Evolutionary conservation across 2,329 filamentous ascomycete genomes (phyloP), one percentile per base, ranked within the genome.

Genomic region (Phialemoniopsis sp.): DNA sequence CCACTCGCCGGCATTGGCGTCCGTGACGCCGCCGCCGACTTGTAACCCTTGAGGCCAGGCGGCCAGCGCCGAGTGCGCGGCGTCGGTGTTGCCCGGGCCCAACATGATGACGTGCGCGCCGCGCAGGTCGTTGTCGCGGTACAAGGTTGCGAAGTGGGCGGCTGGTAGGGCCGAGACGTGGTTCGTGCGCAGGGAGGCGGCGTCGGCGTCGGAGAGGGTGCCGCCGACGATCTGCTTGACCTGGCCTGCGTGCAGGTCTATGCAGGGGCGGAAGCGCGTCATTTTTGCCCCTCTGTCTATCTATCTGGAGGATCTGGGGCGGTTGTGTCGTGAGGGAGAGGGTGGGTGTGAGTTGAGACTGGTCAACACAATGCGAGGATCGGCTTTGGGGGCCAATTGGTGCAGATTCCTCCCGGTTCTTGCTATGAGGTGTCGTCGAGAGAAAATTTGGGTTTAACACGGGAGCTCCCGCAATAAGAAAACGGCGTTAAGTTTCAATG

Each of bases 141-240:
- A 98, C 14, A 97, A 72, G 41, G 71, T 65, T 28, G 90, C 87
- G 61, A 88, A 98, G 67, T 95, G 76, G 4, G 78, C 77, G 3
- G 93, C 81, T 9, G 90, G 85, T 45, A 91, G 82, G 36, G 82
- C 78, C 9, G 93, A 96, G 45, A 95, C 85, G 68, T 89, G 90
- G 65, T 98, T 98, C 35, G 91, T 97, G 67, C 89, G 85, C 41
- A 97, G 75, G 41, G 78, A 72, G 21, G 21, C 21, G 7, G 73
- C 61, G 2, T 78, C 77, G 8, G 73, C 62, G 58, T 77, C 77
- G 65, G 85, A 85, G 46, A 98, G 77, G 2, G 93, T 97, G 43
- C 93, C 91, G 51, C 93, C 93, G 31, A 98, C 90, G 52, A 98
- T 98, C 64, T 98, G 93, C 71, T 98, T 98, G 43, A 98, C 93